A percentile compares a stretch with the other conserved stretches of the same genome.
Conservation (phyloP, 208 protist genomes). For the Wallacemonas sp. region DNA sequence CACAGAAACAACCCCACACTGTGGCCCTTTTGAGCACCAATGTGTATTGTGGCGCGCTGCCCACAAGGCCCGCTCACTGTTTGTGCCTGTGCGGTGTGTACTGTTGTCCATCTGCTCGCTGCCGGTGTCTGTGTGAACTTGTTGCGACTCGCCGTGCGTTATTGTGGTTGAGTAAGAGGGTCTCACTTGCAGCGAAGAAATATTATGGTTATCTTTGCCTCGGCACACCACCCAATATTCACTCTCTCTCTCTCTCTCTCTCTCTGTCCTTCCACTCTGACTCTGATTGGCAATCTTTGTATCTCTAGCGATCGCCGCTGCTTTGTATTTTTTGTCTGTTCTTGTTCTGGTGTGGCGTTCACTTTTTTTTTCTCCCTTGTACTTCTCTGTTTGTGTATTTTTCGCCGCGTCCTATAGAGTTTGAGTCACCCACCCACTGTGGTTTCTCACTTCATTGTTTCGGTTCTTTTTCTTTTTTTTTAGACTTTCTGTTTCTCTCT, state of each 20-base stretch:
- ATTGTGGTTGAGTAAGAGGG: no score
- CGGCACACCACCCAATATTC: not conserved
- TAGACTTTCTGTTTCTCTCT: not conserved
- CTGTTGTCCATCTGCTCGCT: no score
- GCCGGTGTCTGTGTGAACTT: no score
- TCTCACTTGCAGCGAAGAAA: no score
- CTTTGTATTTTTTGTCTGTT: not conserved
- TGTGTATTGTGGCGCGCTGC: no score
- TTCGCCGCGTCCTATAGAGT: not conserved
- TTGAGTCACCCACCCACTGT: not conserved
- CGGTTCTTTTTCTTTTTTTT: constrained; percentile 2
- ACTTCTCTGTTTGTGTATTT: not conserved
- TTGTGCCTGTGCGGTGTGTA: no score
- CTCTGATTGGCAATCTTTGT: not conserved
- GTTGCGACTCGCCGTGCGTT: no score
- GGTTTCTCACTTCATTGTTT: not conserved
- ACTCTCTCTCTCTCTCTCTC: not conserved
- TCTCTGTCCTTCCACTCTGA: not conserved
- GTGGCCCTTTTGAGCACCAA: no score
- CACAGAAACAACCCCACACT: no score
- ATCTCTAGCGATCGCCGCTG: not conserved
- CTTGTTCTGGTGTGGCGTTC: not conserved
- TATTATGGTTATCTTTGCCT: no score
- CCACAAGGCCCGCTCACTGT: no score
- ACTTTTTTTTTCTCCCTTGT: constrained; percentile 17